Percentiles rank a stretch among this genome's conserved stretches.
Evolutionary conservation across 257 asterid genomes (phyloP).

Genomic region (Euphrasia confusa): DNA sequence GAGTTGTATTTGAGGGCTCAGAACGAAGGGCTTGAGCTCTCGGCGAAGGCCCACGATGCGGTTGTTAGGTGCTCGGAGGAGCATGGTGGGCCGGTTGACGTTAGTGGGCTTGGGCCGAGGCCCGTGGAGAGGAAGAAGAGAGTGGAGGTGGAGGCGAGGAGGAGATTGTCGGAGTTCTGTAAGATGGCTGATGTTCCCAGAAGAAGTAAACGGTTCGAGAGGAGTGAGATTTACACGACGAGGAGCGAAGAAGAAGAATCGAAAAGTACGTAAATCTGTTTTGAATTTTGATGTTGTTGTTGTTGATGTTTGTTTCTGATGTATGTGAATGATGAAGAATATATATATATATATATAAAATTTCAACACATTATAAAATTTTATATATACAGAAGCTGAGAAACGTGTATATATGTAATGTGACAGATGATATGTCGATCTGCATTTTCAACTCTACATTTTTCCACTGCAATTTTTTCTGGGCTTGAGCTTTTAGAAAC

Average conservation of each 20-base stretch:
- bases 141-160: slow-evolving; percentile 41
- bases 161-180: slow-evolving; percentile 45
- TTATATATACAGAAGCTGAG: too few relatives aligned
- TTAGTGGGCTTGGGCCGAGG: slow-evolving; percentile 49
- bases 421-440: background rate
- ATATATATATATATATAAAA: too few relatives aligned
- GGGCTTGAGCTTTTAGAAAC: slow-evolving; percentile 28
- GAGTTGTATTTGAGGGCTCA: slow-evolving; percentile 61
- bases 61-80: slow-evolving; percentile 37
- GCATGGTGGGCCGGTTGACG: slow-evolving; percentile 54
- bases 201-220: slow-evolving; percentile 51
- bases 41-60: slow-evolving; percentile 70
- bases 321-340: too few relatives aligned
- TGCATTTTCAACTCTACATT: slow-evolving; percentile 14
- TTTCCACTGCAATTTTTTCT: background rate
- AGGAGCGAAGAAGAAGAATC: too few relatives aligned
- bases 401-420: too few relatives aligned
- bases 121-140: slow-evolving; percentile 59
- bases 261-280: too few relatives aligned
- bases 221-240: slow-evolving; percentile 26
- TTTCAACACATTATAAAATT: too few relatives aligned
- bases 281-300: too few relatives aligned
- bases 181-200: slow-evolving; percentile 61
- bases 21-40: slow-evolving; percentile 62
- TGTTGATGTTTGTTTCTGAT: too few relatives aligned